phyloP scores from a whole-genome alignment of 1,139 yeast genomes.

The Scheffersomyces segobiensis region DNA sequence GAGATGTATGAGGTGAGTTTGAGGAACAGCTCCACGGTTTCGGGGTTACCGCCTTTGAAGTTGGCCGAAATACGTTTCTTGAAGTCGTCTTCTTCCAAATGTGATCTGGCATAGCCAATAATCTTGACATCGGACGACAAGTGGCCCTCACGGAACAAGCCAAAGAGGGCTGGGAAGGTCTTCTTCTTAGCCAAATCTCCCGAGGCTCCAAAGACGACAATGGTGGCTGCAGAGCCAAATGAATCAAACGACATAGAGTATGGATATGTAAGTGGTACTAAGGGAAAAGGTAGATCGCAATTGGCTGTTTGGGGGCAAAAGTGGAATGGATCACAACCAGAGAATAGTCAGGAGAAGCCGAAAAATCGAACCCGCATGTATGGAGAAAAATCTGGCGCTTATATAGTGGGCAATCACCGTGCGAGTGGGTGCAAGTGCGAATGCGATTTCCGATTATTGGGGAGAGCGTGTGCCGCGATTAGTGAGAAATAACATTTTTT shows the following conservation, averaged over 20 bases:
- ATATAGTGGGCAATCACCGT: background rate
- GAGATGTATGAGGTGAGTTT: constrained; percentile 63
- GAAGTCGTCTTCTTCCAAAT: constrained; percentile 65
- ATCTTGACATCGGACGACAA: constrained; percentile 71
- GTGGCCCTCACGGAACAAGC: constrained; percentile 73
- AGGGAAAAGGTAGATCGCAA: background rate
- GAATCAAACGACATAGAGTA: constrained; percentile 14
- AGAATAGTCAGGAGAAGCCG: background rate
- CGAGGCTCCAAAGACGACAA: constrained; percentile 93
- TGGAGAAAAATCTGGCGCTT: background rate
- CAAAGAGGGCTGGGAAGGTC: constrained; percentile 82
- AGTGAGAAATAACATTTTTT: background rate
- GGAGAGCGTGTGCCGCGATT: background rate
- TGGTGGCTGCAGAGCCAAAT: constrained; percentile 64
- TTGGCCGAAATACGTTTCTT: constrained; percentile 63
- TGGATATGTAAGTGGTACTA: background rate
- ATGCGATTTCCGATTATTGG: background rate
- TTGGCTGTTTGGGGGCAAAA: background rate
- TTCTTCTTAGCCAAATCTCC: constrained; percentile 98
- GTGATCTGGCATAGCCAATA: constrained; percentile 89
- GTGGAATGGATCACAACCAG: background rate
- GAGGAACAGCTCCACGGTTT: constrained; percentile 64
- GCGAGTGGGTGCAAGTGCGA: background rate
- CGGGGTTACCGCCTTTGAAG: constrained; percentile 58
- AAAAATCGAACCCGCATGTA: background rate